Base-by-base conservation (phyloP, 2,329 filamentous ascomycete species). In the Parastagonospora nodorum region DNA sequence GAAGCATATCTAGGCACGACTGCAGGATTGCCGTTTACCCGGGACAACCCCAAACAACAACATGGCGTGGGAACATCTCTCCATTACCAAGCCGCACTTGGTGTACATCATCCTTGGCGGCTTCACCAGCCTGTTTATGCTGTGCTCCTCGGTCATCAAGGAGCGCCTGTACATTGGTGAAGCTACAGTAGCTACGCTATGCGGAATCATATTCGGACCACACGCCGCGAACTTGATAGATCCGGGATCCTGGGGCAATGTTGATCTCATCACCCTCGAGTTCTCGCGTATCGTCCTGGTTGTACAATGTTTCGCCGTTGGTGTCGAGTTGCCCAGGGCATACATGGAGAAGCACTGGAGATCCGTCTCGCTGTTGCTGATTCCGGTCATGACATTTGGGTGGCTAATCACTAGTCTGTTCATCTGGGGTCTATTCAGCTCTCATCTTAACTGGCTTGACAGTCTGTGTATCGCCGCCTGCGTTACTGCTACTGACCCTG, bases 271-370 rank as follows among this genome's bases (percentile, higher is more conserved):
- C 69, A 96, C 91, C 10, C 83, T 96, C 57, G 91, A 96, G 70
- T 92, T 94, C 78, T 92, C 91, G 38, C 87, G 92, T 60, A 88
- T 96, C 63, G 90, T 96, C 57, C 83, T 95, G 37, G 91, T 95
- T 57, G 90, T 96, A 29, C 92, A 96, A 78, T 95, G 91, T 77
- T 96, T 96, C 73, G 90, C 91, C 68, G 87, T 96, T 44, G 91
- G 91, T 45, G 90, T 96, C 77, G 90, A 96, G 77, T 78, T 96
- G 81, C 91, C 91, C 28, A 90, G 90, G 73, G 89, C 88, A 58
- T 99, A 99, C 78, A 99, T 99, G 94, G 94, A 97, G 72, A 88
- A 86, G 65, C 94, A 99, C 76, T 99, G 94, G 94, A 88, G 84
- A 68, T 97, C 93, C 1, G 94, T 99, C 55, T 79, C 88, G 11